Evolutionary conservation across 805 yeast species (phyloP), one percentile per base, ranked within the genome.

Genomic region (Myxozyma monticola): DNA sequence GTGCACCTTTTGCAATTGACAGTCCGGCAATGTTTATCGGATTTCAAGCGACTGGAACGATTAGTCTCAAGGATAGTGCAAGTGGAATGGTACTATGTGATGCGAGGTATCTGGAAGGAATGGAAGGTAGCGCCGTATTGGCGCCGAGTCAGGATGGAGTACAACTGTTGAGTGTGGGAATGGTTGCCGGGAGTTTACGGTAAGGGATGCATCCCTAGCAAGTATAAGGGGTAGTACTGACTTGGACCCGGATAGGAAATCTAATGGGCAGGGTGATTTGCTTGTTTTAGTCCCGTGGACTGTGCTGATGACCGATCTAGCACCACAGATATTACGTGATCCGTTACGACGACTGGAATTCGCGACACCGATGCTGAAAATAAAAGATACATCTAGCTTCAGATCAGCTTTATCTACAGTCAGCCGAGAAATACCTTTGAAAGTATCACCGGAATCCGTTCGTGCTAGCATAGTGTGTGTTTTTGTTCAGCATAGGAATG

Each of bases 201-300:
- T 31, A 41, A n/a, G 35, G 15, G 12, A n/a, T n/a, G n/a, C n/a
- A n/a, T n/a, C n/a, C n/a, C n/a, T n/a, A n/a, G n/a, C n/a, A n/a
- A n/a, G 22, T 18, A 9, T 24, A 9, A 6, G 9, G 22, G 5
- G 24, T 14, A 8, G 5, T 7, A 17, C 8, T 15, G 6, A 7
- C 25, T 17, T 15, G 33, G 24, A 10, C 10, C 9, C 12, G 42
- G 36, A 40, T 20, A n/a, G n/a, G n/a, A n/a, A n/a, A n/a, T n/a
- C n/a, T n/a, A n/a, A n/a, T n/a, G 40, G 44, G 37, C 48, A 50
- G 14, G 54, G 54, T n/a, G 54, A 50, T 29, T 14, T 50, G 26
- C 5, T 37, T 28, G 47, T 50, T 10, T 25, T 50, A 5, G 45
- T 28, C 24, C 44, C 54, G 9, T 50, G 49, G 50, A 20, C 50